Evolutionary conservation across 257 asterid species (phyloP).

Genomic region (Cordia subcordata): DNA sequence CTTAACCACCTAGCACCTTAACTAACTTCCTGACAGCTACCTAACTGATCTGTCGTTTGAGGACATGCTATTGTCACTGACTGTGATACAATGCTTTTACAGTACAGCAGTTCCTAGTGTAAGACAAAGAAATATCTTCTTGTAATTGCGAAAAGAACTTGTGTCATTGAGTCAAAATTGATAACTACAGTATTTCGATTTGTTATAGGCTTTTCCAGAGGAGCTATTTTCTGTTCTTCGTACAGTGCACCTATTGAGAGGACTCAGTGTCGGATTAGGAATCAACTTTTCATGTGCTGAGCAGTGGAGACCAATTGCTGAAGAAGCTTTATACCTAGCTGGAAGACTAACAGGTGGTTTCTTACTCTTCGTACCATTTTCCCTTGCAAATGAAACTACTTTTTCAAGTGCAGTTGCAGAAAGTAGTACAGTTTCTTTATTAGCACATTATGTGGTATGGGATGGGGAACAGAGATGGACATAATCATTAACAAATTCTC

Average conservation of each 20-base stretch:
- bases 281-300: constrained; percentile 87
- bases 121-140: too few species aligned
- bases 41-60: too few species aligned
- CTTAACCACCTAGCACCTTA: too few species aligned
- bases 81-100: too few species aligned
- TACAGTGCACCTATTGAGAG: constrained; percentile 86
- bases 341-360: constrained; percentile 63
- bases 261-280: constrained; percentile 96
- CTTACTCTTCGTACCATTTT: background rate
- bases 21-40: too few species aligned
- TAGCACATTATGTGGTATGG: background rate
- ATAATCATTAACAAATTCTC: too few species aligned
- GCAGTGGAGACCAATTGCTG: constrained; percentile 96
- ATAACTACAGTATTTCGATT: background rate
- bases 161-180: background rate
- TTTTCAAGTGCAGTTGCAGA: background rate
- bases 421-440: background rate
- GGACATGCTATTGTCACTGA: too few species aligned
- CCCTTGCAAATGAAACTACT: background rate
- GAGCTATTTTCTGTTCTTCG: constrained; percentile 96
- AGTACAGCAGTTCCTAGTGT: too few species aligned
- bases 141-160: too few species aligned
- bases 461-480: background rate
- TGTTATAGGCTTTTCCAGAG: constrained; percentile 79
- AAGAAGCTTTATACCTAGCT: constrained; percentile 70